Evolutionary conservation across 2,329 filamentous ascomycete species (phyloP).

Genomic region (Nigrospora sphaerica): DNA sequence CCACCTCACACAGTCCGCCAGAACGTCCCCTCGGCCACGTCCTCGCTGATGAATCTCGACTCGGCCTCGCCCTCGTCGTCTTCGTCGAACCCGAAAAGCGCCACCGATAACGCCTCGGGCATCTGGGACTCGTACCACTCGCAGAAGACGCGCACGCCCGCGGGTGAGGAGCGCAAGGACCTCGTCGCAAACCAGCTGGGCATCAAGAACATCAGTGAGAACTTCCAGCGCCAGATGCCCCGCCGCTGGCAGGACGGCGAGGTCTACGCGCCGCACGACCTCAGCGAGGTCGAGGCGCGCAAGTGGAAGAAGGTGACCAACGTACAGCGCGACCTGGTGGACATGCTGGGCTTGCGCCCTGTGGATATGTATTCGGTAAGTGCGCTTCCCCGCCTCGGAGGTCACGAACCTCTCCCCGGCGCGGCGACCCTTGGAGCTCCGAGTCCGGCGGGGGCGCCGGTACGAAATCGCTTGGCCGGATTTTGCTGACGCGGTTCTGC

Average conservation of each 20-base stretch:
- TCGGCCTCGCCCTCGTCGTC: neutral
- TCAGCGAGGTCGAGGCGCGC: constrained; percentile 68
- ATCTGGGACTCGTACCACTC: constrained; percentile 7
- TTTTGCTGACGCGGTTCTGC: neutral
- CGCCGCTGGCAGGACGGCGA: constrained; percentile 73
- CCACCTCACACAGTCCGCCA: constrained; percentile 9
- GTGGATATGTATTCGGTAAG: constrained; percentile 79
- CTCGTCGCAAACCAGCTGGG: constrained; percentile 28
- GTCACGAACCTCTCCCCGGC: no score
- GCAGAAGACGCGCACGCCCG: constrained; percentile 2
- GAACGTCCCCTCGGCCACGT: constrained; percentile 8
- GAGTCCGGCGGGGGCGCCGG: no score
- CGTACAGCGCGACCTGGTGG: constrained; percentile 64
- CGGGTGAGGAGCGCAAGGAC: constrained; percentile 16
- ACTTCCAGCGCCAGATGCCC: constrained; percentile 56
- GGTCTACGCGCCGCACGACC: constrained; percentile 83
- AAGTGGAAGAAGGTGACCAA: constrained; percentile 63
- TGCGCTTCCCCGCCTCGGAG: constrained; percentile 3
- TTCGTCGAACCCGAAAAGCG: neutral
- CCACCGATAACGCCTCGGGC: constrained; percentile 7
- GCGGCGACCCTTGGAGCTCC: no score
- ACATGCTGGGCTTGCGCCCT: constrained; percentile 73
- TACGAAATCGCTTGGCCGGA: no score
- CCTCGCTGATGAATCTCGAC: constrained; percentile 17
- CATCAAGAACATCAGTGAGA: constrained; percentile 34